Conservation (phyloP, 345 rosid genomes). For the Gossypium rotundifolium region DNA sequence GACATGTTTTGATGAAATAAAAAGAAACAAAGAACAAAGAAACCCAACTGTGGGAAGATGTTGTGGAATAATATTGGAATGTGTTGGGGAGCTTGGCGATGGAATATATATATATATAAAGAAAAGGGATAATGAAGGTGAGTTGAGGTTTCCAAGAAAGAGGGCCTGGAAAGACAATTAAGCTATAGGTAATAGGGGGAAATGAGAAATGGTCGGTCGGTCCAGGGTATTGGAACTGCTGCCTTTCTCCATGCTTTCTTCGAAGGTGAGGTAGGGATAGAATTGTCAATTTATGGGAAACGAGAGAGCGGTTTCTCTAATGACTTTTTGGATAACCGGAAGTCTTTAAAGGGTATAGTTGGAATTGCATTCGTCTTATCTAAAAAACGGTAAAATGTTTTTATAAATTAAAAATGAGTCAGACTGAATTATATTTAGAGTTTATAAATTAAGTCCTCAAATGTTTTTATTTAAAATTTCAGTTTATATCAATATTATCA, state of each 20-base stretch:
- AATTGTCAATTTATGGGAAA: background rate
- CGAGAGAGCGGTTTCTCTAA: background rate
- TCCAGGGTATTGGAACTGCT: background rate
- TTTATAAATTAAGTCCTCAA: too few species aligned
- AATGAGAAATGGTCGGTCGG: background rate
- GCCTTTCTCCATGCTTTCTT: background rate
- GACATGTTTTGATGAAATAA: slow-evolving; percentile 5
- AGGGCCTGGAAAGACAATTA: slow-evolving; percentile 6
- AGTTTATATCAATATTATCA: too few species aligned
- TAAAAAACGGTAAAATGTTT: background rate
- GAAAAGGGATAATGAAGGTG: background rate
- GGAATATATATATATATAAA: background rate
- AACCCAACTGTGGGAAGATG: background rate
- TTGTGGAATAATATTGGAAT: slow-evolving; percentile 5
- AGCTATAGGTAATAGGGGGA: slow-evolving; percentile 1
- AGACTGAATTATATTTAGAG: too few species aligned
- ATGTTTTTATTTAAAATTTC: too few species aligned
- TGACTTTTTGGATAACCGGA: background rate
- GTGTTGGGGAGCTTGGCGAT: background rate
- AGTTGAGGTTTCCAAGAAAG: background rate
- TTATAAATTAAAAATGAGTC: too few species aligned
- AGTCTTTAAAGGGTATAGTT: background rate
- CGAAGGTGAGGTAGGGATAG: background rate
- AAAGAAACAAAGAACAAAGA: background rate
- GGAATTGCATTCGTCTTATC: background rate